phyloP scores from a whole-genome alignment of 441 rosid species.

The Metrosideros polymorpha region DNA sequence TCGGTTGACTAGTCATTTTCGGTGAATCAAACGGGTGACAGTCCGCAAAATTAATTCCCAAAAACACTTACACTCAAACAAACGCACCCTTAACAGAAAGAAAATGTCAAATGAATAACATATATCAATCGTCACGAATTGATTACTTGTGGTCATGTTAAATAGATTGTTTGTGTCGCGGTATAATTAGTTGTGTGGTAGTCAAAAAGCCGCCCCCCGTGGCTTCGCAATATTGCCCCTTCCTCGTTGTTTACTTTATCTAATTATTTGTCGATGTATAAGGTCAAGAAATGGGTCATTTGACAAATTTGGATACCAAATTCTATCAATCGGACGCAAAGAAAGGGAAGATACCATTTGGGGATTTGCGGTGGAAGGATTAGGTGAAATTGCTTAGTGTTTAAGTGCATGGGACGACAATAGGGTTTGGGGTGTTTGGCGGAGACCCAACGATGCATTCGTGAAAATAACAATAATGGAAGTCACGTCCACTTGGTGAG shows the following conservation, averaged over 20 bases:
- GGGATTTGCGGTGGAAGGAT: background rate
- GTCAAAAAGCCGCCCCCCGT: too few relatives aligned
- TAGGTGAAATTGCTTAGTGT: background rate
- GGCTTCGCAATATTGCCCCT: background rate
- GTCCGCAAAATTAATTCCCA: too few relatives aligned
- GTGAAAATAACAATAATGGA: background rate
- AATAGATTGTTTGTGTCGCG: background rate
- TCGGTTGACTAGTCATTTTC: too few relatives aligned
- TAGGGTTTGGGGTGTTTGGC: background rate
- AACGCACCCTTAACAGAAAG: background rate
- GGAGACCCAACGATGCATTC: background rate
- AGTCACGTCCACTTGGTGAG: background rate
- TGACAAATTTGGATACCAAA: background rate
- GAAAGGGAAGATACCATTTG: background rate
- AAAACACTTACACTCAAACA: too few relatives aligned
- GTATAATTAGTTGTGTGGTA: too few relatives aligned
- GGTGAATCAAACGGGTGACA: too few relatives aligned
- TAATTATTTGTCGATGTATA: background rate
- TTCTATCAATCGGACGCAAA: background rate
- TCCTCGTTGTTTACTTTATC: background rate
- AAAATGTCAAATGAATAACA: background rate
- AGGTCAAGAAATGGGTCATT: background rate
- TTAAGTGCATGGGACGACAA: background rate
- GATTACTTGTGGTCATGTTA: background rate
- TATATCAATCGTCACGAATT: rapidly evolving